Conservation (phyloP, 139 green algal species). For the Haematococcus lacustris region DNA sequence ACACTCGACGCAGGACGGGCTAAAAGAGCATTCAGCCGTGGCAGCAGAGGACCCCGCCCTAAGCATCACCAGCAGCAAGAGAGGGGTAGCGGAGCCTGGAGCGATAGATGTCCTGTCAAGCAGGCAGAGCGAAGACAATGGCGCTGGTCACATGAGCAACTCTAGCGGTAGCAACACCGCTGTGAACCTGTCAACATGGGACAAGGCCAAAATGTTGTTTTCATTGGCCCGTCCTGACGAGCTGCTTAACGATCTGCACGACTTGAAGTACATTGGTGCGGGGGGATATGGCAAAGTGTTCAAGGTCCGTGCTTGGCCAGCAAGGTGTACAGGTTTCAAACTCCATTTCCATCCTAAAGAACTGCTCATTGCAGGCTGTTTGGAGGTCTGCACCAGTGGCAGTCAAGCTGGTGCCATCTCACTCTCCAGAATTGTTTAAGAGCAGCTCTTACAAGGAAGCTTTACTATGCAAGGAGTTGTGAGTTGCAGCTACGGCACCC, state of each 20-base stretch:
- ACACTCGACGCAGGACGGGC: too few species aligned
- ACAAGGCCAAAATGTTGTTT: conserved; percentile 6
- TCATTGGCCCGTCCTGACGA: neutral
- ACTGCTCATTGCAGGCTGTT: conserved; percentile 3
- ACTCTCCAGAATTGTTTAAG: conserved; percentile 11
- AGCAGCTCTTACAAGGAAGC: conserved; percentile 15
- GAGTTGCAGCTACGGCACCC: conserved; percentile 6
- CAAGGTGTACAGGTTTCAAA: neutral
- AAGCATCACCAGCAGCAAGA: too few species aligned
- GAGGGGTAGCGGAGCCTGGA: too few species aligned
- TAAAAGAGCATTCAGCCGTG: too few species aligned
- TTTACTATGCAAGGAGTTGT: conserved; percentile 15
- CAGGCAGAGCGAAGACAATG: too few species aligned
- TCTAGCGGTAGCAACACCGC: too few species aligned
- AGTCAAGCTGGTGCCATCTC: conserved; percentile 11
- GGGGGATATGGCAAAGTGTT: conserved; percentile 11
- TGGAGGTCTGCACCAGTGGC: conserved; percentile 13
- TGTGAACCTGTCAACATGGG: too few species aligned
- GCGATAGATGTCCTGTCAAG: too few species aligned
- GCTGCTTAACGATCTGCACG: conserved; percentile 11
- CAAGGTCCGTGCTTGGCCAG: neutral
- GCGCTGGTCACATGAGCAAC: too few species aligned
- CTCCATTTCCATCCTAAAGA: neutral
- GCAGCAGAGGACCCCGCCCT: too few species aligned
- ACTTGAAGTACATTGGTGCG: conserved; percentile 14